Evolutionary conservation across 2,329 filamentous ascomycete genomes (phyloP).

Genomic region (Trichophyton verrucosum): DNA sequence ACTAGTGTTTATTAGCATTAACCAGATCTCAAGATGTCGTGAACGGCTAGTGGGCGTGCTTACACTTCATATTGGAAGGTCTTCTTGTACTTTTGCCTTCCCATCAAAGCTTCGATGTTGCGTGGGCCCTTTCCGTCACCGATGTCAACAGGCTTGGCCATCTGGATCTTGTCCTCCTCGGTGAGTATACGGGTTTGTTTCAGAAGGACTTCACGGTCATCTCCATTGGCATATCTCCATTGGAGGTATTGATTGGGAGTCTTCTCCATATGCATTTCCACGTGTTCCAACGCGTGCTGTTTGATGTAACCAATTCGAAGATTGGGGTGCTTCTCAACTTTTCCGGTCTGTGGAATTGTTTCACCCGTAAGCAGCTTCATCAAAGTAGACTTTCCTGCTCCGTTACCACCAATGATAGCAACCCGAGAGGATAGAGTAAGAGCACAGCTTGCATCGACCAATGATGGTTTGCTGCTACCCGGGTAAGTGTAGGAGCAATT

Average conservation of each 20-base stretch:
- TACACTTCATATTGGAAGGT: conserved; percentile 94
- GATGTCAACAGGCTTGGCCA: conserved; percentile 80
- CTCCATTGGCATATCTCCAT: conserved; percentile 95
- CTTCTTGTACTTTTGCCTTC: conserved; percentile 98
- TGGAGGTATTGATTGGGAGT: conserved; percentile 98
- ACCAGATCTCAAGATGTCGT: neutral
- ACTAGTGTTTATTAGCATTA: conserved; percentile 24
- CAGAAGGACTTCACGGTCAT: conserved; percentile 91
- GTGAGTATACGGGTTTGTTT: conserved; percentile 93
- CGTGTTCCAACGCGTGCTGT: conserved; percentile 96
- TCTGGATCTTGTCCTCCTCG: conserved; percentile 71
- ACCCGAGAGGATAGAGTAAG: conserved; percentile 82
- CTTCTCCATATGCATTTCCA: conserved; percentile 99
- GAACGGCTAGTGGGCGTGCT: conserved; percentile 25
- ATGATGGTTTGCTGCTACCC: conserved; percentile 73
- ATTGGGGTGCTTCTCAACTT: conserved; percentile 97
- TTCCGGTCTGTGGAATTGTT: conserved; percentile 66
- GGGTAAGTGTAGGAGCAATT: conserved; percentile 91
- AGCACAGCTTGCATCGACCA: conserved; percentile 74
- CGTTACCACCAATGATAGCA: conserved; percentile 93
- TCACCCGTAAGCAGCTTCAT: conserved; percentile 97
- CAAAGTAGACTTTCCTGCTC: conserved; percentile 93
- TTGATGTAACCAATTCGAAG: conserved; percentile 99
- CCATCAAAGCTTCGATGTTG: conserved; percentile 78
- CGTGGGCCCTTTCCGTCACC: conserved; percentile 66